phyloP scores from a whole-genome alignment of 1,139 yeast genomes.

The Sugiyamaella grinbergsii region DNA sequence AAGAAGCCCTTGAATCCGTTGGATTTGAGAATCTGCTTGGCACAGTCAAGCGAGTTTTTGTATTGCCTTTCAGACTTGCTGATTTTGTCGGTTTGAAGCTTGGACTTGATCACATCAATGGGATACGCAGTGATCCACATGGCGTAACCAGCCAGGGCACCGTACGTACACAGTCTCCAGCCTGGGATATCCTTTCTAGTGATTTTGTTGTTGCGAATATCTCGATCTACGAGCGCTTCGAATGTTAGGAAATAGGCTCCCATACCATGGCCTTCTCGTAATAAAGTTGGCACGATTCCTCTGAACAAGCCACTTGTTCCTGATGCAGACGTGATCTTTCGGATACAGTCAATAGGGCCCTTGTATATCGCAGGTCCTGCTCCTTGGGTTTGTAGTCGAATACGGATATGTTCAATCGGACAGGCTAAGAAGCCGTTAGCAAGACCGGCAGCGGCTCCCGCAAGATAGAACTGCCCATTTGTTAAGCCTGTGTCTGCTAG shows the following conservation, averaged over 20 bases:
- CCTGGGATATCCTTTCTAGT: constrained; percentile 74
- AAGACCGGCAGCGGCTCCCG: constrained; percentile 88
- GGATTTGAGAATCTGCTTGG: constrained; percentile 52
- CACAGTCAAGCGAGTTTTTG: constrained; percentile 56
- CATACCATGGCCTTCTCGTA: constrained; percentile 84
- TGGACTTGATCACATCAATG: constrained; percentile 81
- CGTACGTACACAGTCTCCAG: constrained; percentile 76
- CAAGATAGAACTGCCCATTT: constrained; percentile 64
- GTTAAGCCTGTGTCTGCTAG: constrained; percentile 43
- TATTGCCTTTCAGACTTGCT: constrained; percentile 50
- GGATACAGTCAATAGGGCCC: constrained; percentile 82
- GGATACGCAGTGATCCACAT: constrained; percentile 86
- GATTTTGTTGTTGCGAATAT: constrained; percentile 50
- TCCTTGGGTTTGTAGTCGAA: constrained; percentile 83
- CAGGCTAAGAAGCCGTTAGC: constrained; percentile 86
- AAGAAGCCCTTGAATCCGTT: constrained; percentile 76
- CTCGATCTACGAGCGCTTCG: constrained; percentile 76
- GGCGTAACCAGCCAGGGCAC: constrained; percentile 84
- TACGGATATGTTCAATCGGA: constrained; percentile 93
- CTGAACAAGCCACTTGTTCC: constrained; percentile 63
- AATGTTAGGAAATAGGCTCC: constrained; percentile 88
- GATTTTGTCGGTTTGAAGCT: constrained; percentile 79
- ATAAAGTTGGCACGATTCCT: constrained; percentile 76
- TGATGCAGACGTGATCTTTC: constrained; percentile 59
- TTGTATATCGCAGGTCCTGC: constrained; percentile 50